Conservation (phyloP, 306 rosid species). For the Sesbania bispinosa region DNA sequence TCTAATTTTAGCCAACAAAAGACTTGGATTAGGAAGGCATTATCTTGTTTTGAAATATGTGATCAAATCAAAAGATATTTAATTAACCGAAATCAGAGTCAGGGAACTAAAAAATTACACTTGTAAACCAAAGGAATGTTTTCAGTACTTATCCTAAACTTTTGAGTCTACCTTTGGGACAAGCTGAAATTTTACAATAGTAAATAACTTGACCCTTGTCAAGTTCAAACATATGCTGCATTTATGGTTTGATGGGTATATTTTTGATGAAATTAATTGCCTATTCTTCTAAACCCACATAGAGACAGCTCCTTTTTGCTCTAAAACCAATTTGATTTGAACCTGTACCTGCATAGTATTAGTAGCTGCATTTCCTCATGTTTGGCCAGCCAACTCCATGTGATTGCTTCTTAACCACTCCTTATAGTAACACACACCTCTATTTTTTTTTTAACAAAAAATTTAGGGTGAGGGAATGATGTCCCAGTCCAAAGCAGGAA, state of each 20-base stretch:
- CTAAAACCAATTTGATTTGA: neutral
- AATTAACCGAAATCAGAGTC: neutral
- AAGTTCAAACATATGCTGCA: slow-evolving; percentile 8
- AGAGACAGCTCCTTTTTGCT: neutral
- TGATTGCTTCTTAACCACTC: slow-evolving; percentile 22
- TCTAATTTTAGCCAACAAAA: neutral
- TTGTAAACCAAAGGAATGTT: neutral
- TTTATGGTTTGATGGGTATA: neutral
- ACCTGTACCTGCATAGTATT: neutral
- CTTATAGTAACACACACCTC: neutral
- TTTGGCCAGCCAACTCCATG: slow-evolving; percentile 23
- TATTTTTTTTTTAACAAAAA: no score
- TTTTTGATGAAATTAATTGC: neutral
- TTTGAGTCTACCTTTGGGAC: neutral
- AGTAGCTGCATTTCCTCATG: slow-evolving; percentile 6
- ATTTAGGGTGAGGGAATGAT: no score
- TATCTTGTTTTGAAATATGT: neutral
- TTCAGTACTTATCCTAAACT: slow-evolving; percentile 8
- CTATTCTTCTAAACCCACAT: neutral
- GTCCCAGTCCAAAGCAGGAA: no score
- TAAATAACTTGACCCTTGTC: slow-evolving; percentile 11
- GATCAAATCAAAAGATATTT: neutral
- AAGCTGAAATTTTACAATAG: slow-evolving; percentile 2
- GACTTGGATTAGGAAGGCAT: neutral
- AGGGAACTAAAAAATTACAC: neutral